These are phyloP conservation scores for Daldinia sp. DNA, from an alignment of 2,329 filamentous ascomycete genomes.

Conservation along the genomic window DNA sequence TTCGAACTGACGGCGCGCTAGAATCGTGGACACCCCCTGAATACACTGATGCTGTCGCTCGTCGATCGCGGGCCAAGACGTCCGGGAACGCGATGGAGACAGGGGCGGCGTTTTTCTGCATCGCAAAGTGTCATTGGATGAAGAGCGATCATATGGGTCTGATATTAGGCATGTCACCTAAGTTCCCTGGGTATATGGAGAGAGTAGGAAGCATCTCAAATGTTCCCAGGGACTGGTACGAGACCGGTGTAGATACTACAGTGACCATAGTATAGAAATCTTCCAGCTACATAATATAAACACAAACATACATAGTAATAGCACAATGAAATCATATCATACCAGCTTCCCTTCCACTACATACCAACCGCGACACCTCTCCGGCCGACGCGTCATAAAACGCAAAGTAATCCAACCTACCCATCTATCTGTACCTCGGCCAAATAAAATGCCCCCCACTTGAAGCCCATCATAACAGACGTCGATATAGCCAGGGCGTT, in stretches of 20 bases:
- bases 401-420: too few relatives aligned
- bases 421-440: too few relatives aligned
- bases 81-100: conserved; percentile 24
- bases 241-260: conserved; percentile 23
- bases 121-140: conserved; percentile 20
- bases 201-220: conserved; percentile 22
- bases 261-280: conserved; percentile 28
- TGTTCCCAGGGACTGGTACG: conserved; percentile 27
- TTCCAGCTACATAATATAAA: too few relatives aligned
- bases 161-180: conserved; percentile 27
- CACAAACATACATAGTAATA: too few relatives aligned
- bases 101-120: conserved; percentile 20
- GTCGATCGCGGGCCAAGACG: conserved; percentile 14
- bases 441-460: too few relatives aligned
- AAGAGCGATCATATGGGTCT: conserved; percentile 22
- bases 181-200: conserved; percentile 21
- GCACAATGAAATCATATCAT: too few relatives aligned
- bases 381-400: too few relatives aligned
- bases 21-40: conserved; percentile 10
- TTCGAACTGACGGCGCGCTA: conserved; percentile 27
- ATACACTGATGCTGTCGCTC: conserved; percentile 6
- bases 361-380: too few relatives aligned
- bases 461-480: too few relatives aligned
- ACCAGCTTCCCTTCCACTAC: too few relatives aligned
- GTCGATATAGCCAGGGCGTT: too few relatives aligned